Base-by-base conservation (phyloP, 768 basidiomycete genomes). In the Lentinula guzmanii region DNA sequence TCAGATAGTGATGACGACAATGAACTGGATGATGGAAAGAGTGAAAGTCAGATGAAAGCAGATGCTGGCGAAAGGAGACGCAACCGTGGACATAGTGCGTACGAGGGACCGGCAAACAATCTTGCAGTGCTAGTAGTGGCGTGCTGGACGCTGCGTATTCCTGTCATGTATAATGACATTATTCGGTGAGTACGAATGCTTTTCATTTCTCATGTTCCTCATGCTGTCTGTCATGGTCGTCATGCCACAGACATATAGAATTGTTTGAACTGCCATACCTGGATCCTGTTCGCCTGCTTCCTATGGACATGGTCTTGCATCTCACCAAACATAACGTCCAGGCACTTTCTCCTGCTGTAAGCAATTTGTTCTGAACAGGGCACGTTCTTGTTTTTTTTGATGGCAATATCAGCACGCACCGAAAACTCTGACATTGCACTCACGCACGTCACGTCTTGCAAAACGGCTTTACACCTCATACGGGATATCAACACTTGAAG, bases 81-180 rank as follows among this genome's bases (percentile, higher is more conserved):
- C 21, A 65, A 58, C 21, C 61, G 48, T 11, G 63, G 67, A 9
- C 63, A 66, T 39, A 52, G 69, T 46, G 50, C 64, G 13, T 73
- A 76, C 62, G 81, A 82, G 66, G 72, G 72, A 39, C 75, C 77
- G 15, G 66, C 72, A 37, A 80, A 75, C 63, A 80, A 82, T 33
- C 75, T 97, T 34, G 84, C 87, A 3, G 79, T 94, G 45, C 76
- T 96, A 4, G 75, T 90, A 16, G 70, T 94, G 4, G 90, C 83
- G 2, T 90, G 88, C 65, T 94, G 91, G 91, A 86, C 82, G 21
- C 68, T 95, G 70, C 81, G 94, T 18, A 70, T 94, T 41, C 93
- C 94, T 0, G 76, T 90, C 10, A 75, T 90, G 66, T 90, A 86
- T 67, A 81, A 79, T 67, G 93, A 97, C 68, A 81, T 96, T 54